A percentile compares a stretch with the other conserved stretches of the same genome.
These are phyloP conservation scores for Pseudogymnoascus sp. DNA, from an alignment of 2,329 filamentous ascomycete species.

Conservation along the genomic window DNA sequence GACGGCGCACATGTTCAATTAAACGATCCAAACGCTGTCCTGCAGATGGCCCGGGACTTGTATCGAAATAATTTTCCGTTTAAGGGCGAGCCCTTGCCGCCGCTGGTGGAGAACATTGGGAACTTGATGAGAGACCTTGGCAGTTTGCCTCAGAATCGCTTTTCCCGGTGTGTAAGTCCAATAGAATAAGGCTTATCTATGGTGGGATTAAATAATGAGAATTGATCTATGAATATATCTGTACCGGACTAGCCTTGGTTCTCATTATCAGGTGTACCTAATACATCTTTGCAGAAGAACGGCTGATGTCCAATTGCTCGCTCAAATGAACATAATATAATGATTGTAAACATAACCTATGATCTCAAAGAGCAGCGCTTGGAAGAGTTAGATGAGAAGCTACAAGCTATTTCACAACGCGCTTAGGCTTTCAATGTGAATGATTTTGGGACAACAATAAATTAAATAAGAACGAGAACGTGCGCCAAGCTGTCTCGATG, in stretches of 20 bases:
- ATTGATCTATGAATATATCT: background rate
- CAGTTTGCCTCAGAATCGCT: constrained; percentile 34
- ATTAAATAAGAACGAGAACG: constrained; percentile 25
- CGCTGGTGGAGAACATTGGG: constrained; percentile 59
- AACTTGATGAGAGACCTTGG: constrained; percentile 54
- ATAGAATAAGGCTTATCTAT: background rate
- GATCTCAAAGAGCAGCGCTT: constrained; percentile 26
- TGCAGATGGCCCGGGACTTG: constrained; percentile 49
- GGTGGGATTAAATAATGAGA: background rate
- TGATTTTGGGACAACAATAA: constrained; percentile 13
- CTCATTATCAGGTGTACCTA: background rate
- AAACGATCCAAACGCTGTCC: constrained; percentile 48
- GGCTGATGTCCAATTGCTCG: background rate
- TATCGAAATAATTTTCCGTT: constrained; percentile 44
- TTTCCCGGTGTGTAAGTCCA: background rate
- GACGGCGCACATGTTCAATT: constrained; percentile 35
- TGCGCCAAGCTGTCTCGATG: constrained; percentile 24
- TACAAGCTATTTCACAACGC: constrained; percentile 14
- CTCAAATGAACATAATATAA: constrained; percentile 24
- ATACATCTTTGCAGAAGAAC: background rate
- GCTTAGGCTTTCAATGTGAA: constrained; percentile 11
- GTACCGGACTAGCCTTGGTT: background rate
- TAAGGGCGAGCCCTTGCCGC: constrained; percentile 39
- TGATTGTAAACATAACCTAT: constrained; percentile 25
- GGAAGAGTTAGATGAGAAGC: constrained; percentile 20